These are phyloP conservation scores for Xylaria cubensis DNA, from an alignment of 495 filamentous ascomycete species.

Conservation along the genomic window DNA sequence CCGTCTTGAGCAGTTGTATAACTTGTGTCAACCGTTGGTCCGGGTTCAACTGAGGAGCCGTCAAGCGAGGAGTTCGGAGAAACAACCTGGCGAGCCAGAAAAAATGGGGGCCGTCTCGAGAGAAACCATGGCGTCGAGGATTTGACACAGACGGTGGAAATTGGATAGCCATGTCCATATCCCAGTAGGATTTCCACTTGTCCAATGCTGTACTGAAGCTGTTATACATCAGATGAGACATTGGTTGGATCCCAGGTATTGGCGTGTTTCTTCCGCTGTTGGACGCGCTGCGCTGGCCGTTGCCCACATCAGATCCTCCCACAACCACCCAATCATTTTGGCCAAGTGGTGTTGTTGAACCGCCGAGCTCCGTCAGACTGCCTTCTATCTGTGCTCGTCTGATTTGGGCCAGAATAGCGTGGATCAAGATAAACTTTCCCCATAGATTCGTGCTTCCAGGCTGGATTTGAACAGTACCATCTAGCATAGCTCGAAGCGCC, in stretches of 20 bases:
- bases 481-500: conserved; percentile 61
- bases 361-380: conserved; percentile 41
- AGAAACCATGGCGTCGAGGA: conserved; percentile 65
- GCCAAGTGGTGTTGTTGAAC: conserved; percentile 53
- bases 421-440: conserved; percentile 73
- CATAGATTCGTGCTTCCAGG: conserved; percentile 66
- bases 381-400: conserved; percentile 47
- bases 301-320: conserved; percentile 38
- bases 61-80: conserved; percentile 52
- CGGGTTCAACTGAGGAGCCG: conserved; percentile 55
- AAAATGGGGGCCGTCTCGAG: conserved; percentile 68
- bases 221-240: conserved; percentile 45
- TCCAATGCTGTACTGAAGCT: conserved; percentile 56
- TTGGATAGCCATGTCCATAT: conserved; percentile 66
- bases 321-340: conserved; percentile 56
- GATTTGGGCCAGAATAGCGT: conserved; percentile 64
- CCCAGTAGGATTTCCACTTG: conserved; percentile 71
- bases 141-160: conserved; percentile 59
- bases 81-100: conserved; percentile 67
- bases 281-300: conserved; percentile 35
- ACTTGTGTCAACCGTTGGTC: conserved; percentile 65
- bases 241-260: conserved; percentile 37
- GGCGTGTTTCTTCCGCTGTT: conserved; percentile 61
- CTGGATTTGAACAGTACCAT: conserved; percentile 57
- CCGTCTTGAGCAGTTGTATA: conserved; percentile 63